These are phyloP conservation scores for Neocallimastix lanati DNA, from an alignment of 192 early-diverging fungal species.

Conservation along the genomic window DNA sequence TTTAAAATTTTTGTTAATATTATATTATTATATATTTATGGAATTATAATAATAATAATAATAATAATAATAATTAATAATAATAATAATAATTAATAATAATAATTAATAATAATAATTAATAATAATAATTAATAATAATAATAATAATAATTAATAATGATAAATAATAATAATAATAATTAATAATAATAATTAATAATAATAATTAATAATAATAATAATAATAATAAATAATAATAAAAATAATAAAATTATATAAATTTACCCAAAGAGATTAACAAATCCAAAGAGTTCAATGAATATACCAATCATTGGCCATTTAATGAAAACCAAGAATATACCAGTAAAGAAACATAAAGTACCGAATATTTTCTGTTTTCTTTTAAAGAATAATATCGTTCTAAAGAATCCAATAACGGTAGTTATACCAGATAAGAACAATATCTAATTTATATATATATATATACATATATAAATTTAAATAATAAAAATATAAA, in stretches of 20 bases:
- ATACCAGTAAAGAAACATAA: conserved; percentile 80
- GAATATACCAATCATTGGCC: conserved; percentile 73
- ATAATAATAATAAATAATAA: neutral
- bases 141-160: too few relatives aligned
- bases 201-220: too few relatives aligned
- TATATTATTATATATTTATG: too few relatives aligned
- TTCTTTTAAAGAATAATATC: conserved; percentile 64
- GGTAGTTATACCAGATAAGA: conserved; percentile 68
- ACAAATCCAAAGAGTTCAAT: conserved; percentile 89
- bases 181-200: too few relatives aligned
- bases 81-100: too few relatives aligned
- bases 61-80: too few relatives aligned
- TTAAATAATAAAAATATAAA: neutral
- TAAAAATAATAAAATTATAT: neutral
- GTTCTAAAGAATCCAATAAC: conserved; percentile 83
- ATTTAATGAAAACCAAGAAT: conserved; percentile 69
- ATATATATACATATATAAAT: neutral
- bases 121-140: too few relatives aligned
- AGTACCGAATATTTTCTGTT: conserved; percentile 75
- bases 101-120: too few relatives aligned
- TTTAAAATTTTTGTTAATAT: too few relatives aligned
- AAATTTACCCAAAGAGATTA: conserved; percentile 79
- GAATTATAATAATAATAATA: too few relatives aligned
- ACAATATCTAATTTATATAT: conserved; percentile 47
- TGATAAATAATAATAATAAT: too few relatives aligned